Percentiles rank a stretch among this genome's conserved stretches.
These are phyloP conservation scores for Suhomyces chickasaworum DNA, from an alignment of 1,139 yeast genomes.

Conservation along the genomic window DNA sequence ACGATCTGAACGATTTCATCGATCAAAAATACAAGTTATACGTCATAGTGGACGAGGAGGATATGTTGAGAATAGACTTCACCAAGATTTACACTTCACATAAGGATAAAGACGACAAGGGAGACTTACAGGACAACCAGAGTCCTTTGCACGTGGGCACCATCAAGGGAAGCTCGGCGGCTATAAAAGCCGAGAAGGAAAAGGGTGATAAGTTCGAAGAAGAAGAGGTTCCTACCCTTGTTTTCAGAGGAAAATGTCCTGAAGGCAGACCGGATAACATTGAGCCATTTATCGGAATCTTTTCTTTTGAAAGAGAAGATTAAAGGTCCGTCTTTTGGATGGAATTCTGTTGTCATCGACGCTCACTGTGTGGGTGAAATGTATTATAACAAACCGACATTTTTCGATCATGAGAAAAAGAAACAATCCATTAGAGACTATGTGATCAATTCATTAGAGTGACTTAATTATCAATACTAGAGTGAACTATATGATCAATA, in stretches of 20 bases:
- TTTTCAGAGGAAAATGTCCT: slow-evolving; percentile 56
- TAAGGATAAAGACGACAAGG: slow-evolving; percentile 15
- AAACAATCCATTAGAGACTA: no score
- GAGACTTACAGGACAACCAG: slow-evolving; percentile 13
- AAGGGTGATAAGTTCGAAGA: slow-evolving; percentile 25
- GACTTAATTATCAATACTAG: no score
- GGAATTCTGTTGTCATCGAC: neutral
- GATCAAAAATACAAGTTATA: slow-evolving; percentile 54
- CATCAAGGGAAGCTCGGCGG: neutral
- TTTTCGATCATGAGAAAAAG: no score
- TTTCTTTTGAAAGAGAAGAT: slow-evolving; percentile 52
- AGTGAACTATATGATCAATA: no score
- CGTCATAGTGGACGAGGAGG: slow-evolving; percentile 54
- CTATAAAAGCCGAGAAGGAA: slow-evolving; percentile 1
- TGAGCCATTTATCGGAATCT: slow-evolving; percentile 60
- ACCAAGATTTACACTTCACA: slow-evolving; percentile 44
- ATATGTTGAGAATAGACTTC: slow-evolving; percentile 54
- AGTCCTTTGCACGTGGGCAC: slow-evolving; percentile 3
- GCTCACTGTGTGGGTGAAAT: neutral
- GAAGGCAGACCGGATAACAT: slow-evolving; percentile 55
- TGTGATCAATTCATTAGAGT: no score
- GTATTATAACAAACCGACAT: neutral
- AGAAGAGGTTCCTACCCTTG: slow-evolving; percentile 47
- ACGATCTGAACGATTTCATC: slow-evolving; percentile 49
- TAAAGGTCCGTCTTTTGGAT: slow-evolving; percentile 5